Percentiles rank a stretch among this genome's conserved stretches.
phyloP scores from a whole-genome alignment of 768 basidiomycete species.

The Amanita subjunquillea region DNA sequence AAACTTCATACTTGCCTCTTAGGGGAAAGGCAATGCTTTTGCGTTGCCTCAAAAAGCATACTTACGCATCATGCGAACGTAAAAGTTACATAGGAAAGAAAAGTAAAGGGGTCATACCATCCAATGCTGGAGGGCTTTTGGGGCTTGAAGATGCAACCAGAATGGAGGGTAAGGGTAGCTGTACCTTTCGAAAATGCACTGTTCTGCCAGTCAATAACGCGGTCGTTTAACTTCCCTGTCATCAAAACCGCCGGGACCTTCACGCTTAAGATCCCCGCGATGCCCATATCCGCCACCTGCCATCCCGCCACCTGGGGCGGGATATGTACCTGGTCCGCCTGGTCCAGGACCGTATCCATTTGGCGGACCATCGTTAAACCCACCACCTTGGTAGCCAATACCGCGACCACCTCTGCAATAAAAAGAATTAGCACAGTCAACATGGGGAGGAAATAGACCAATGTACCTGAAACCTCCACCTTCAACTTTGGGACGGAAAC shows the following conservation, averaged over 20 bases:
- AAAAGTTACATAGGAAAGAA: neutral
- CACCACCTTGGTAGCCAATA: conserved; percentile 57
- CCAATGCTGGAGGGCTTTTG: conserved; percentile 1
- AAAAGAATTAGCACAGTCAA: conserved; percentile 8
- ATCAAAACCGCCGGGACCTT: conserved; percentile 68
- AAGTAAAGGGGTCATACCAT: conserved; percentile 1
- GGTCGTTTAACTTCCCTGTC: conserved; percentile 77
- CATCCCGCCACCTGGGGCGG: conserved; percentile 26
- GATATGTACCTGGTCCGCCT: conserved; percentile 28
- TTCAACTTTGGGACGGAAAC: conserved; percentile 29
- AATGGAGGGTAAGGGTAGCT: neutral
- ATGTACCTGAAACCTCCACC: conserved; percentile 42
- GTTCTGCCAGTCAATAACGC: conserved; percentile 45
- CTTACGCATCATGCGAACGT: conserved; percentile 4
- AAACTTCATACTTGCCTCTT: conserved; percentile 5
- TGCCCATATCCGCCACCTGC: conserved; percentile 31
- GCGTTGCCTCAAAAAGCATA: conserved; percentile 1
- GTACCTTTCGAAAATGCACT: conserved; percentile 2
- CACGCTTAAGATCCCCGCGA: conserved; percentile 70
- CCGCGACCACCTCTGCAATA: conserved; percentile 49
- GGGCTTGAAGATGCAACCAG: conserved; percentile 6
- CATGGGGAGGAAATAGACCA: neutral
- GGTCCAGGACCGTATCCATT: conserved; percentile 44
- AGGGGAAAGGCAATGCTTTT: neutral
- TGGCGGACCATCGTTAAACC: conserved; percentile 41